Percentiles rank a stretch among this genome's conserved stretches.
phyloP scores from a whole-genome alignment of 148 eudicot genomes.

The Nyssa sinensis region DNA sequence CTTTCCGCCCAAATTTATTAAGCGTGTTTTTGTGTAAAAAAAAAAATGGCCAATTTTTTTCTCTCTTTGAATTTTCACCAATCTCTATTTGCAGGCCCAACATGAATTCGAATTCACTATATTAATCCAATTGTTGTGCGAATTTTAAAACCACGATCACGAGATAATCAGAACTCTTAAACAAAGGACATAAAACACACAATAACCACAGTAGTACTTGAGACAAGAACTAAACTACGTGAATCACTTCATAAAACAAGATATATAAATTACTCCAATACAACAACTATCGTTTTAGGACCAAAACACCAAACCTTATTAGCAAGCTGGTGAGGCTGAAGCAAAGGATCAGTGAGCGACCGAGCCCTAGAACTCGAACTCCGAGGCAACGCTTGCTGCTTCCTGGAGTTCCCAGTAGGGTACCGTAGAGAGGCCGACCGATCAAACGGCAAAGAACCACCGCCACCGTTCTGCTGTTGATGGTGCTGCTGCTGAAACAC shows the following conservation, averaged over 20 bases:
- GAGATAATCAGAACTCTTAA: background rate
- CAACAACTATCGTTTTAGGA: background rate
- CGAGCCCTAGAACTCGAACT: constrained; percentile 74
- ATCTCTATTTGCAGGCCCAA: background rate
- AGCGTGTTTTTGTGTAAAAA: too few species aligned
- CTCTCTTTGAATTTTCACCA: background rate
- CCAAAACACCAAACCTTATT: constrained; percentile 48
- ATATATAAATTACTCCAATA: background rate
- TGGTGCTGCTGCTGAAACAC: constrained; percentile 58
- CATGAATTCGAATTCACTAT: background rate
- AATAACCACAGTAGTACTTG: too few species aligned
- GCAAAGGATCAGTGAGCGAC: constrained; percentile 70
- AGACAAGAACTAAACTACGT: background rate
- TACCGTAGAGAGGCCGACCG: constrained; percentile 66
- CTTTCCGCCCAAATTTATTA: background rate
- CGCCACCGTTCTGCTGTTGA: constrained; percentile 37
- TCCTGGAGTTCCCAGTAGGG: constrained; percentile 33
- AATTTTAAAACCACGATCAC: background rate
- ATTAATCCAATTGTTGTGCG: too few species aligned
- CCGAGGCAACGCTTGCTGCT: constrained; percentile 48
- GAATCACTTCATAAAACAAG: constrained; percentile 3
- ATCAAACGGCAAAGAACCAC: constrained; percentile 43
- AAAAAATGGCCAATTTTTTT: too few species aligned
- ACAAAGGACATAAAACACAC: background rate
- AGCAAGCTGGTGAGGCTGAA: constrained; percentile 75